Conservation (phyloP, 129 eudicot species). For the Artemisia annua region DNA sequence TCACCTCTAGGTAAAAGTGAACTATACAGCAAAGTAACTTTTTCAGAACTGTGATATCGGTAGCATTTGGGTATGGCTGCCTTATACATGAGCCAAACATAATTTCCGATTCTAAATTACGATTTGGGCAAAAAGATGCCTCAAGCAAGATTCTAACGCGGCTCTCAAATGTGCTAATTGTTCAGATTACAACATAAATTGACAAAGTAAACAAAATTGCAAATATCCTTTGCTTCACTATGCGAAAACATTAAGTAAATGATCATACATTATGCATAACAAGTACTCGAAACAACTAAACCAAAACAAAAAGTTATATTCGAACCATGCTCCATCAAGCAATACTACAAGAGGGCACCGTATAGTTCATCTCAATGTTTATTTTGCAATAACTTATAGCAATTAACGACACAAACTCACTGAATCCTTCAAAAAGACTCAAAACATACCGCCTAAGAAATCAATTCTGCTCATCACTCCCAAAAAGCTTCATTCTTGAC, state of each 20-base stretch:
- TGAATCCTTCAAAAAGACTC: conserved; percentile 22
- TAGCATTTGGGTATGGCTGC: too few species aligned
- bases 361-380: conserved; percentile 17
- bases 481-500: conserved; percentile 72
- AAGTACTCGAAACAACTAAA: conserved; percentile 4
- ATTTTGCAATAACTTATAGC: conserved; percentile 22
- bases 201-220: not conserved
- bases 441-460: conserved; percentile 30
- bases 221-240: not conserved
- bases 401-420: conserved; percentile 19
- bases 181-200: too few species aligned
- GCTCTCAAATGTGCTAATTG: too few species aligned
- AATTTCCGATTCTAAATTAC: too few species aligned
- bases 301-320: not conserved
- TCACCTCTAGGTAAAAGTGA: too few species aligned
- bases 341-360: conserved; percentile 1
- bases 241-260: not conserved
- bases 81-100: too few species aligned
- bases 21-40: too few species aligned
- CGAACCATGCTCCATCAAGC: not conserved
- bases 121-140: too few species aligned
- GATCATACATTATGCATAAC: not conserved
- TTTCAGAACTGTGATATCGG: too few species aligned
- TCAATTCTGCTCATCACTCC: conserved; percentile 39
- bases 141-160: too few species aligned